Percentiles rank a stretch among this genome's conserved stretches.
These are phyloP conservation scores for Musa itinerans DNA, from an alignment of 176 grass and related monocot genomes.

Conservation along the genomic window DNA sequence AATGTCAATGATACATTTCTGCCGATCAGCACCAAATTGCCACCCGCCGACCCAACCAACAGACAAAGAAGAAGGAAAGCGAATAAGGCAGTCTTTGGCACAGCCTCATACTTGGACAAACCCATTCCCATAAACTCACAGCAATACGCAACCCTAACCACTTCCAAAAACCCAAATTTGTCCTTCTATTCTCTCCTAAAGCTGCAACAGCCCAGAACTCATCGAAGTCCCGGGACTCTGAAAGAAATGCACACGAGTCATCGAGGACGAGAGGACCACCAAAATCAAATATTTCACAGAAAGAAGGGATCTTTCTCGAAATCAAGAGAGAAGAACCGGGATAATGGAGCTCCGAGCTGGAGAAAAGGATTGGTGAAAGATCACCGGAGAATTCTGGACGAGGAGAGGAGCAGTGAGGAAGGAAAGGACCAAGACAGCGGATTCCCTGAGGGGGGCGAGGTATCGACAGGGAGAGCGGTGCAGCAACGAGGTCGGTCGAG, in stretches of 20 bases:
- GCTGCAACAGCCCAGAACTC: neutral
- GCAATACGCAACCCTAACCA: too few relatives aligned
- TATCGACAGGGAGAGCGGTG: neutral
- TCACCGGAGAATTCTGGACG: neutral
- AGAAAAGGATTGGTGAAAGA: neutral
- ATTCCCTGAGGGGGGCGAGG: neutral
- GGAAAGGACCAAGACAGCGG: neutral
- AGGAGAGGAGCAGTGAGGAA: neutral
- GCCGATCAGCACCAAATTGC: slow-evolving; percentile 15
- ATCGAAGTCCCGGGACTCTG: neutral
- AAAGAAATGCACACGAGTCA: neutral
- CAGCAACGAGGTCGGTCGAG: too few relatives aligned
- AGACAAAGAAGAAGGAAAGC: neutral
- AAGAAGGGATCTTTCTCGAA: neutral
- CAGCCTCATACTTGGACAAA: neutral
- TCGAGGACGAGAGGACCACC: too few relatives aligned
- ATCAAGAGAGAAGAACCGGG: neutral
- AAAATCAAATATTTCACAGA: neutral
- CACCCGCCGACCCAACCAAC: neutral
- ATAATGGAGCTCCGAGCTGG: too few relatives aligned
- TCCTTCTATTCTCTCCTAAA: too few relatives aligned
- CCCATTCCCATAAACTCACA: neutral
- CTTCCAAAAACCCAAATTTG: too few relatives aligned
- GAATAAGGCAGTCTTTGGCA: neutral
- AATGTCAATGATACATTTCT: slow-evolving; percentile 3